Conservation (phyloP, 2,329 filamentous ascomycete genomes). For the Verticillium tricorpus region DNA sequence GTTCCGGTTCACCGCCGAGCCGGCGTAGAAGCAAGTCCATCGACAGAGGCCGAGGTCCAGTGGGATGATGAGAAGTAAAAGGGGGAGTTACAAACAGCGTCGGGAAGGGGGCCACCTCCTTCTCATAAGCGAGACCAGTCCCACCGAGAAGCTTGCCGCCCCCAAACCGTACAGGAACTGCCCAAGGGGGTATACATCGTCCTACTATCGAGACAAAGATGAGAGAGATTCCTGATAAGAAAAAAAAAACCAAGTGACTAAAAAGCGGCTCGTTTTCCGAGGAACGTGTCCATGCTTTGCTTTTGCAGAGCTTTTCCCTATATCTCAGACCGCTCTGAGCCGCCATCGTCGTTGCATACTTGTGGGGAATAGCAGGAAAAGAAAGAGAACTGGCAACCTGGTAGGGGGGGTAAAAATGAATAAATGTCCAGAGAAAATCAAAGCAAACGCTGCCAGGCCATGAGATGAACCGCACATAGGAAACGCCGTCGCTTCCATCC, state of each 20-base stretch:
- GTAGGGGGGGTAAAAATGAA: conserved; percentile 17
- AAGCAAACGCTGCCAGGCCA: conserved; percentile 12
- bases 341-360: background rate
- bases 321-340: background rate
- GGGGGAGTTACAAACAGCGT: background rate
- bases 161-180: background rate
- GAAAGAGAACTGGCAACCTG: conserved; percentile 7
- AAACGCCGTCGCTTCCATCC: background rate
- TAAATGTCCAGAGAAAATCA: conserved; percentile 12
- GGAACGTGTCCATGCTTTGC: background rate
- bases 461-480: conserved; percentile 3
- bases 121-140: background rate
- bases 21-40: background rate
- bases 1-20: background rate
- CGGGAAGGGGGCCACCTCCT: background rate
- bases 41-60: background rate
- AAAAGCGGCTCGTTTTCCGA: background rate
- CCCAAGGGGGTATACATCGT: conserved; percentile 3
- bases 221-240: conserved; percentile 10
- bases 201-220: conserved; percentile 19
- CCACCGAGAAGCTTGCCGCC: background rate
- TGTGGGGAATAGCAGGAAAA: conserved; percentile 1
- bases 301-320: background rate
- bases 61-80: background rate
- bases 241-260: background rate